Base-by-base conservation (phyloP, 331 rosid genomes). In the Ulmus americana region DNA sequence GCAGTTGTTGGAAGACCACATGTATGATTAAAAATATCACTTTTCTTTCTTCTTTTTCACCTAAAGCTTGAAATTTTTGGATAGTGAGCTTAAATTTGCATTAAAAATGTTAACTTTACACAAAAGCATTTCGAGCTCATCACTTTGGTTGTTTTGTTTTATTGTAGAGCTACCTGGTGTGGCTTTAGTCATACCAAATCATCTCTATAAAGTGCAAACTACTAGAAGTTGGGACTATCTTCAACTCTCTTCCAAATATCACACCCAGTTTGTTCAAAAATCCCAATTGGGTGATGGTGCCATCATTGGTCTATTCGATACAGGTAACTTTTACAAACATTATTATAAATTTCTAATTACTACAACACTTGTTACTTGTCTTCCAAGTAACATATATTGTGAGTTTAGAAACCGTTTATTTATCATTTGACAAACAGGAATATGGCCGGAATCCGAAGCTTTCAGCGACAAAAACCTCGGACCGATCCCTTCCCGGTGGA, bases 211-310 rank as follows among this genome's bases (percentile, higher is more conserved):
- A 63, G 64, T 67, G 40, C 82, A 76, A 70, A 73, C 82, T 15
- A 77, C 85, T 8, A 73, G 85, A 69, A 81, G 82, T 46, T 77
- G 82, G 82, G 85, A 81, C 75, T 70, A 77, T 63, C 82, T 81
- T 70, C 75, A 67, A 48, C 70, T 70, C 35, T 65, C 77, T 45
- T 60, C 70, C 43, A 46, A 39, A 16, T 41, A 75, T 59, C 61
- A 66, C 12, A 63, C 73, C 56, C 55, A 59, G 43, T 61, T 73
- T 35, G 69, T 61, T 39, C 72, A 57, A 39, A 70, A 70, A 48
- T 62, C 78, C 42, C 74, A 70, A 44, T 44, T 74, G 76, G 86
- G 83, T 15, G 64, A 71, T 22, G 70, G 73, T n/a, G 64, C 51
- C 52, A 46, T 81, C 78, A 65, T 81, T 14, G 83, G 86, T 43